Evolutionary conservation across 2,329 filamentous ascomycete species (phyloP).

Genomic region (Raffaelea arxii): DNA sequence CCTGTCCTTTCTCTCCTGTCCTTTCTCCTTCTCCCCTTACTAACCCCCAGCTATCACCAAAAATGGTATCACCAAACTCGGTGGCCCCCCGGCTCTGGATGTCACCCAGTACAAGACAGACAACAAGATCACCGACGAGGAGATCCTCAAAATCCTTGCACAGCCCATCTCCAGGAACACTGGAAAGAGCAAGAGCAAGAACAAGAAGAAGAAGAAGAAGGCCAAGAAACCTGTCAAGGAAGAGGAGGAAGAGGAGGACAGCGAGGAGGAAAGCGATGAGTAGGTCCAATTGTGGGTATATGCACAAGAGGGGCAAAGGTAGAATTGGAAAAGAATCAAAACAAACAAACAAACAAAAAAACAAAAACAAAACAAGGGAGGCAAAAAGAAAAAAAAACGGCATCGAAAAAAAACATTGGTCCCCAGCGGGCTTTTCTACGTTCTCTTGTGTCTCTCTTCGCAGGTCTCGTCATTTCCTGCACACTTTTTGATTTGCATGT

Average conservation of each 20-base stretch:
- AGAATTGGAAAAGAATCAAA: neutral
- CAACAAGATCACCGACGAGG: conserved; percentile 96
- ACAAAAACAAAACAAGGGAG: no score
- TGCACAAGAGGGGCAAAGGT: neutral
- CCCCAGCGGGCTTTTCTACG: no score
- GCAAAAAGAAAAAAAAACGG: neutral
- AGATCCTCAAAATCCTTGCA: conserved; percentile 89
- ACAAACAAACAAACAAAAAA: neutral
- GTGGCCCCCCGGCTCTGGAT: conserved; percentile 66
- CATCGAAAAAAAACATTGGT: no score
- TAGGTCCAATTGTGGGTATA: conserved; percentile 17
- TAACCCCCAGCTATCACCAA: conserved; percentile 72
- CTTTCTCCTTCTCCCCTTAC: neutral
- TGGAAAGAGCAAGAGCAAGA: conserved; percentile 80
- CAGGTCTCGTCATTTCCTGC: no score
- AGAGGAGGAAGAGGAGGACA: conserved; percentile 22
- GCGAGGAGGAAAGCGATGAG: conserved; percentile 26
- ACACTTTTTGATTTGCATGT: no score
- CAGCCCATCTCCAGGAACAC: conserved; percentile 79
- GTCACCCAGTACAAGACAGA: conserved; percentile 80
- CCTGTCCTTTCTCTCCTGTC: neutral
- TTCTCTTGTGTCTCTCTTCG: no score
- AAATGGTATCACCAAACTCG: conserved; percentile 85
- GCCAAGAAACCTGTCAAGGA: conserved; percentile 30
- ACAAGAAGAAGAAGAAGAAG: conserved; percentile 58